A percentile compares a stretch with the other conserved stretches of the same genome.
Conservation (phyloP, 2,329 filamentous ascomycete species). For the Sarocladiaceae sp. region DNA sequence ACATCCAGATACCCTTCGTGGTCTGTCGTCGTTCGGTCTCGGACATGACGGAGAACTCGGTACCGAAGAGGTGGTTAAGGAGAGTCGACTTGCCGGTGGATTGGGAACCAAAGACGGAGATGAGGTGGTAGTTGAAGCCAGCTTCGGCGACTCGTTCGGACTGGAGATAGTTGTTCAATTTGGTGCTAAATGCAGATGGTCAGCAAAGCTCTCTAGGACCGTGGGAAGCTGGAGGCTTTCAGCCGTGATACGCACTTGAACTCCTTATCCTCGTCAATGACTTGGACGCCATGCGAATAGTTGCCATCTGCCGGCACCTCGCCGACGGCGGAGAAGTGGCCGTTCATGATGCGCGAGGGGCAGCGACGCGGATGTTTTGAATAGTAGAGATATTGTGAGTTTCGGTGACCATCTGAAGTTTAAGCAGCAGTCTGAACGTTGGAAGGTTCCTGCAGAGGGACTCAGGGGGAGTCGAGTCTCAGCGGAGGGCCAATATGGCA, state of each 20-base stretch:
- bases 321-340: conserved; percentile 72
- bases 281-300: conserved; percentile 92
- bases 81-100: conserved; percentile 97
- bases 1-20: conserved; percentile 99
- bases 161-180: conserved; percentile 76
- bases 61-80: conserved; percentile 92
- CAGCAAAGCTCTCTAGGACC: conserved; percentile 10
- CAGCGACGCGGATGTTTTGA: conserved; percentile 9
- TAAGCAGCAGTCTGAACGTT: not conserved
- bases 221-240: conserved; percentile 9
- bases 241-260: conserved; percentile 77
- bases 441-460: too few species aligned
- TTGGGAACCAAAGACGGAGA: conserved; percentile 97
- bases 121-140: conserved; percentile 98
- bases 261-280: conserved; percentile 85
- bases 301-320: conserved; percentile 55
- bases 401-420: not conserved
- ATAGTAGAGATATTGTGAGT: not conserved
- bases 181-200: conserved; percentile 44
- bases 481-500: too few species aligned
- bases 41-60: conserved; percentile 95
- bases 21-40: conserved; percentile 92
- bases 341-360: conserved; percentile 54
- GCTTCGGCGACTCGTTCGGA: conserved; percentile 74
- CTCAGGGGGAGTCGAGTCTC: too few species aligned